phyloP scores from a whole-genome alignment of 257 asterid species.

The Solanum commersonii region DNA sequence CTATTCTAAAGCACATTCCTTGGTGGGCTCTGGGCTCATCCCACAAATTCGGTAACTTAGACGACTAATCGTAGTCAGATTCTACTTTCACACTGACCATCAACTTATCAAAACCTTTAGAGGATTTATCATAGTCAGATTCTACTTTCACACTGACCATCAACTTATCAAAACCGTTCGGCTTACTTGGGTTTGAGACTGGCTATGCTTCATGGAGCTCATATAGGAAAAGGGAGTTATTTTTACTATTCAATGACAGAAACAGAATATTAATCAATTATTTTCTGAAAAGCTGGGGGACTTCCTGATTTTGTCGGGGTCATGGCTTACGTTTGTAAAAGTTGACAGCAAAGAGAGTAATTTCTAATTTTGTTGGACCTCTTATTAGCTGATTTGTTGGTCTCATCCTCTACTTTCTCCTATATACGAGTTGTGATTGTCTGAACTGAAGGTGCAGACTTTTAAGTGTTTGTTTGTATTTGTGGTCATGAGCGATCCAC shows the following conservation, averaged over 20 bases:
- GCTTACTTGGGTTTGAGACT: neutral
- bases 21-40: neutral
- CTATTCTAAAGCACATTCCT: neutral
- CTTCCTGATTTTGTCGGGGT: neutral
- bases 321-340: neutral
- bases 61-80: neutral
- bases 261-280: neutral
- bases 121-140: neutral
- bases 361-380: neutral
- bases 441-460: neutral
- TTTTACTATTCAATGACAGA: neutral
- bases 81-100: neutral
- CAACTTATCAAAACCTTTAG: neutral
- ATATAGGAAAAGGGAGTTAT: neutral
- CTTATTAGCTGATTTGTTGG: neutral
- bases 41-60: neutral
- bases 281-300: neutral
- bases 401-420: slow-evolving; percentile 4
- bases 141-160: neutral
- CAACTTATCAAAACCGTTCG: neutral
- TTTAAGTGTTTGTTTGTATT: neutral
- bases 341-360: neutral
- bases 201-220: neutral
- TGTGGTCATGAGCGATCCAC: neutral
- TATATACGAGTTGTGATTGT: neutral